Evolutionary conservation across 495 filamentous ascomycete species (phyloP).

Genomic region (Wilcoxina mikolae): DNA sequence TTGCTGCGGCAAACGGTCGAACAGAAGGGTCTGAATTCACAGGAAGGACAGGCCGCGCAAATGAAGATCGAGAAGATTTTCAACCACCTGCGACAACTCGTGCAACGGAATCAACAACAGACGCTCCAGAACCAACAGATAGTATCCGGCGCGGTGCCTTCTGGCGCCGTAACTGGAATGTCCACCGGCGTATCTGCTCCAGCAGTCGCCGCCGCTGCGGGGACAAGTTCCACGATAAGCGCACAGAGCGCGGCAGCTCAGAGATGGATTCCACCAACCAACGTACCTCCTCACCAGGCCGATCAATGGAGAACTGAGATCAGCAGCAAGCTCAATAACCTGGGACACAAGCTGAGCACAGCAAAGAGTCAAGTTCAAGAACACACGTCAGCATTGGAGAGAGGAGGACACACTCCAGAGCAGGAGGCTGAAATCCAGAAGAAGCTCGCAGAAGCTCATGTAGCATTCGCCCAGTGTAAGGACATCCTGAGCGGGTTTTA

Average conservation of each 20-base stretch:
- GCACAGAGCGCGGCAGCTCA: conserved; percentile 10
- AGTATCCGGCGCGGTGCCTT: neutral
- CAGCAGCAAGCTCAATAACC: conserved; percentile 14
- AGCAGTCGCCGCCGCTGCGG: neutral
- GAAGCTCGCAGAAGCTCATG: conserved; percentile 14
- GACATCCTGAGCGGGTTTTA: conserved; percentile 22
- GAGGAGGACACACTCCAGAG: conserved; percentile 15
- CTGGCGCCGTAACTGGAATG: conserved; percentile 1
- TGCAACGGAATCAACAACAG: conserved; percentile 21
- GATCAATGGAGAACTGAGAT: conserved; percentile 23
- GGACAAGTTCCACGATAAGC: neutral
- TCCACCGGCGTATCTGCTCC: neutral
- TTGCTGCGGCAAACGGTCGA: conserved; percentile 48
- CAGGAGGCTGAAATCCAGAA: conserved; percentile 13
- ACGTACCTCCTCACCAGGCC: conserved; percentile 14
- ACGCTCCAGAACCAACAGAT: conserved; percentile 4
- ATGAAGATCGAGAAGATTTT: conserved; percentile 51
- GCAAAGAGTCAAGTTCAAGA: conserved; percentile 16
- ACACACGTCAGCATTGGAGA: conserved; percentile 6
- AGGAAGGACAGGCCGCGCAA: conserved; percentile 48
- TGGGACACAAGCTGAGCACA: conserved; percentile 21
- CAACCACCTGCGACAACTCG: conserved; percentile 46
- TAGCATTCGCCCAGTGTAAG: conserved; percentile 19
- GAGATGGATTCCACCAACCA: conserved; percentile 20
- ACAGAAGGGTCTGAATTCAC: conserved; percentile 38